Evolutionary conservation across 352 stramenopile genomes (phyloP).

Genomic region (Phytophthora lateralis): DNA sequence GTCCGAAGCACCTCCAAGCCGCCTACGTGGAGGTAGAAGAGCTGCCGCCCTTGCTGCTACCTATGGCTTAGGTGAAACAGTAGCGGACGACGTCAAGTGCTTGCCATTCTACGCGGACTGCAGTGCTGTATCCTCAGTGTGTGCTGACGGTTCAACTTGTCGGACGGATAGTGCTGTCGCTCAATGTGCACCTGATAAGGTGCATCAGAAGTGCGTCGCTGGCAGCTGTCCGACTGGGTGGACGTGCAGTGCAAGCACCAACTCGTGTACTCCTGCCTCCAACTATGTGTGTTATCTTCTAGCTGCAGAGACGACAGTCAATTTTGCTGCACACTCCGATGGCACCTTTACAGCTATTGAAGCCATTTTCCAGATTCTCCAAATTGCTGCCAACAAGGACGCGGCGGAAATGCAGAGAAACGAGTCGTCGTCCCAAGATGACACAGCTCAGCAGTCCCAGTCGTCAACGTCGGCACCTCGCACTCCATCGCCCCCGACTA

Average conservation of each 20-base stretch:
- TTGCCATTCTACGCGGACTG: slow-evolving; percentile 37
- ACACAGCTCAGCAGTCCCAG: slow-evolving; percentile 7
- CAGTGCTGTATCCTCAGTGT: slow-evolving; percentile 24
- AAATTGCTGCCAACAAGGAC: slow-evolving; percentile 25
- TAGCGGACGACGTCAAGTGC: slow-evolving; percentile 12
- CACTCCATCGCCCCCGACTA: neutral
- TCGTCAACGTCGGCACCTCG: slow-evolving; percentile 1
- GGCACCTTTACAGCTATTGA: slow-evolving; percentile 34
- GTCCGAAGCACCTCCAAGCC: no score
- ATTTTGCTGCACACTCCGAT: slow-evolving; percentile 34
- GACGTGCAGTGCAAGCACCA: slow-evolving; percentile 26
- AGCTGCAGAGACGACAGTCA: slow-evolving; percentile 3
- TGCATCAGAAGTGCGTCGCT: slow-evolving; percentile 7
- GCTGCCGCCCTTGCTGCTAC: neutral
- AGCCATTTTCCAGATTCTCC: slow-evolving; percentile 45
- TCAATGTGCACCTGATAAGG: slow-evolving; percentile 30
- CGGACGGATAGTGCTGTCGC: neutral
- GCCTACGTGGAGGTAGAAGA: slow-evolving; percentile 23
- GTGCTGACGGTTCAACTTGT: slow-evolving; percentile 45
- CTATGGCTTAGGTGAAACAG: neutral
- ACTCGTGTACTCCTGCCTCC: slow-evolving; percentile 31
- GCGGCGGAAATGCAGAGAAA: slow-evolving; percentile 1
- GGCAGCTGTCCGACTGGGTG: slow-evolving; percentile 42
- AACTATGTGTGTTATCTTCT: slow-evolving; percentile 50
- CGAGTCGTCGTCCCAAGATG: slow-evolving; percentile 1